Evolutionary conservation across 345 rosid species (phyloP).

Genomic region (Brassica cretica): DNA sequence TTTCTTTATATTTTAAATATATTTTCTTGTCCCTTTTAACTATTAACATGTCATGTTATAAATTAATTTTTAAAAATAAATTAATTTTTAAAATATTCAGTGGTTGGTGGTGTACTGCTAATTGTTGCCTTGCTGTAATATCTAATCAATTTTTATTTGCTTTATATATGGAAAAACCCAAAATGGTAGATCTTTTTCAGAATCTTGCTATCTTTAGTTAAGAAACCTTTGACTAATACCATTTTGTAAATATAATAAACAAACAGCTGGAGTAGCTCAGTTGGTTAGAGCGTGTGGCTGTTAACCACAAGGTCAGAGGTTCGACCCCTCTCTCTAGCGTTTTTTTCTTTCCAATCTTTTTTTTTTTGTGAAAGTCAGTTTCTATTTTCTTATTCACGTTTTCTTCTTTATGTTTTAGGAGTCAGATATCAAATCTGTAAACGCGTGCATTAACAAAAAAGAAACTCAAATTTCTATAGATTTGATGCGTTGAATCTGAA

Average conservation of each 20-base stretch:
- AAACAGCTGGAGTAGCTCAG: slow-evolving; percentile 83
- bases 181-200: not conserved
- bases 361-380: too few species aligned
- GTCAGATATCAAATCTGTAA: too few species aligned
- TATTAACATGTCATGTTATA: slow-evolving; percentile 32
- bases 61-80: not conserved
- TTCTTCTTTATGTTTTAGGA: too few species aligned
- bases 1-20: slow-evolving; percentile 16
- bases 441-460: too few species aligned
- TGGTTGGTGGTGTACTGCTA: slow-evolving; percentile 23
- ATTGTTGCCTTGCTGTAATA: not conserved
- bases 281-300: slow-evolving; percentile 96
- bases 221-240: too few species aligned
- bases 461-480: too few species aligned
- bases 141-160: not conserved
- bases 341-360: not conserved
- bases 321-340: slow-evolving; percentile 78
- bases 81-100: slow-evolving; percentile 9
- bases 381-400: too few species aligned
- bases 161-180: not conserved
- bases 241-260: too few species aligned
- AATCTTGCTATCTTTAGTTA: not conserved
- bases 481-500: too few species aligned
- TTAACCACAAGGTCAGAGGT: slow-evolving; percentile 98
- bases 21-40: slow-evolving; percentile 5